Percentiles rank a stretch among this genome's conserved stretches.
Evolutionary conservation across 2,329 filamentous ascomycete genomes (phyloP).

Genomic region (Pseudonectria foliicola): DNA sequence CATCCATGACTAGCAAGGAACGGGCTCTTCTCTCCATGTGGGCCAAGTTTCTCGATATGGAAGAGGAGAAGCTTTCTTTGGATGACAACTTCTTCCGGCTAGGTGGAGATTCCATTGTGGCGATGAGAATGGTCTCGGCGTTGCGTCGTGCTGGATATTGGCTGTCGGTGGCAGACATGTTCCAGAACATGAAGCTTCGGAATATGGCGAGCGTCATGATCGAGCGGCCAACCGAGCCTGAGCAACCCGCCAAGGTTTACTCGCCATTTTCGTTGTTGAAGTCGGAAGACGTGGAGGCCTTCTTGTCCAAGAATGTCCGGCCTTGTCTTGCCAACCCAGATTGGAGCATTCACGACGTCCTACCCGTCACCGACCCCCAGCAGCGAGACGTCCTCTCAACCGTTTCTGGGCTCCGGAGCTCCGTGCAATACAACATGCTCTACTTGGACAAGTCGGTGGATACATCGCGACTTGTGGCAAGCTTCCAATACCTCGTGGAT

Average conservation of each 20-base stretch:
- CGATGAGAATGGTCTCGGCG: conserved; percentile 21
- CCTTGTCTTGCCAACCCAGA: conserved; percentile 11
- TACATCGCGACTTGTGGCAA: conserved; percentile 7
- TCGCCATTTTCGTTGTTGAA: conserved; percentile 14
- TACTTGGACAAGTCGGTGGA: conserved; percentile 20
- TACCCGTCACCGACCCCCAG: conserved; percentile 17
- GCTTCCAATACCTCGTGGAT: conserved; percentile 17
- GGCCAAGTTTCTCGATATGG: conserved; percentile 14
- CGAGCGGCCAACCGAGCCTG: conserved; percentile 3
- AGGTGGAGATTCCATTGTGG: conserved; percentile 19
- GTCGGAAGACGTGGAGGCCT: conserved; percentile 8
- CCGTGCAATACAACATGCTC: conserved; percentile 22
- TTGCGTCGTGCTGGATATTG: conserved; percentile 16
- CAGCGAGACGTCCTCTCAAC: conserved; percentile 16
- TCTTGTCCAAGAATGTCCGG: conserved; percentile 9
- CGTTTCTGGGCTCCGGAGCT: conserved; percentile 15
- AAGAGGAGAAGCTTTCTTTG: conserved; percentile 16
- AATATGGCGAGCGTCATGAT: conserved; percentile 15
- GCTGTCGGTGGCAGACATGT: conserved; percentile 21
- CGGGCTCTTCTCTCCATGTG: conserved; percentile 12
- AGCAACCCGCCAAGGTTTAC: conserved; percentile 8
- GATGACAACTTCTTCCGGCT: conserved; percentile 24
- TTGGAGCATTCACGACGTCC: conserved; percentile 17
- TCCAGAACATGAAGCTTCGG: conserved; percentile 21
- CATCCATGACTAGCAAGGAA: conserved; percentile 15